Percentiles rank a stretch among this genome's conserved stretches.
These are phyloP conservation scores for Diplosphaera chodatii DNA, from an alignment of 139 green algal species.

Conservation along the genomic window DNA sequence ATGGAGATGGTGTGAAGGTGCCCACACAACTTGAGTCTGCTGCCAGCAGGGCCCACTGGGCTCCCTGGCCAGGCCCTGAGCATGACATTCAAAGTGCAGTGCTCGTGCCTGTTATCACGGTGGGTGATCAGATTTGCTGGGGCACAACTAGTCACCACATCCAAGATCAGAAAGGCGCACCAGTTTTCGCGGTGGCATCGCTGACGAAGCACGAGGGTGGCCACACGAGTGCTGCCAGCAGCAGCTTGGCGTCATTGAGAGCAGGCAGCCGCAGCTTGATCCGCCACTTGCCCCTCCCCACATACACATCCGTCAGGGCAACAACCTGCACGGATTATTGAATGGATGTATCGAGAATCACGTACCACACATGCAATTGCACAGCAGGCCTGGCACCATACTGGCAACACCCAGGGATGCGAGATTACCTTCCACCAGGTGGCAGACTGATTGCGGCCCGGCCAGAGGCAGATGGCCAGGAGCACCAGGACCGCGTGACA, in stretches of 20 bases:
- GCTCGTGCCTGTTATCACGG: too few species aligned
- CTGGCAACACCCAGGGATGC: too few species aligned
- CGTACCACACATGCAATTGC: too few species aligned
- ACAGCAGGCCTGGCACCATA: too few species aligned
- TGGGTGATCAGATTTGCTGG: too few species aligned
- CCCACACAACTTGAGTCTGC: too few species aligned
- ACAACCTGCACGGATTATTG: too few species aligned
- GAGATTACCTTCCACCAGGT: constrained; percentile 1
- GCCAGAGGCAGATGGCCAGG: constrained; percentile 1
- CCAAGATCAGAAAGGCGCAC: neutral
- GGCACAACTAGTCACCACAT: too few species aligned
- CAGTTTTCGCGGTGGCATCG: constrained; percentile 21
- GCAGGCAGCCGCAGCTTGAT: constrained; percentile 10
- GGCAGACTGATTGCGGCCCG: neutral
- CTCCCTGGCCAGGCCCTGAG: too few species aligned
- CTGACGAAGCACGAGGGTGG: constrained; percentile 26
- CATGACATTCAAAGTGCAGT: too few species aligned
- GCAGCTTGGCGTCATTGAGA: constrained; percentile 21
- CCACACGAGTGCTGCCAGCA: constrained; percentile 23
- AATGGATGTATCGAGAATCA: too few species aligned
- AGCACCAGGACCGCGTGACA: constrained; percentile 16
- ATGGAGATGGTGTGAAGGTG: neutral
- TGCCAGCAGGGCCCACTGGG: too few species aligned
- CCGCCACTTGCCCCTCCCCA: neutral
- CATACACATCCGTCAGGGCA: neutral